Base-by-base conservation (phyloP, 805 yeast genomes). In the Metschnikowia reukaufii region DNA sequence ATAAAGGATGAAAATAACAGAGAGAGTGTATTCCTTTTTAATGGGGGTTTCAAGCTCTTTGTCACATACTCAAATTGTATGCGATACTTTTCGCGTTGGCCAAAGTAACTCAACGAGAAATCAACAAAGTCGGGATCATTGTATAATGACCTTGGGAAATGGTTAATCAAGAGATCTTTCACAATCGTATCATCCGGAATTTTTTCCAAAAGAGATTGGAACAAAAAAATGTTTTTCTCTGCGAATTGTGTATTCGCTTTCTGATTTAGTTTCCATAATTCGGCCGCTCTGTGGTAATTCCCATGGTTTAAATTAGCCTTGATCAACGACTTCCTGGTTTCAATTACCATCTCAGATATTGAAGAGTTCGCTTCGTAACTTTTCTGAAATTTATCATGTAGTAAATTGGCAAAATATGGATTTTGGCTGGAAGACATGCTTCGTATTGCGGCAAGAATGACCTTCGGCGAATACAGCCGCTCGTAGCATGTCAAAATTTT, bases 21-120 rank as follows among this genome's bases (percentile, higher is more conserved):
- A 4, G 72, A 61, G 6, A 71, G 50, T 2, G 72, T 61, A 55
- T 61, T 62, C 19, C 73, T 51, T 23, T 56, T 51, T n/a, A 70
- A 49, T 6, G 72, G 73, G 4, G 68, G 59, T n/a, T 41, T 48
- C 15, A 68, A 50, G 27, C 47, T 40, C 25, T 56, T 53, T 6
- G 65, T 49, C 19, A 66, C 53, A 12, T 19, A 27, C n/a, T 60
- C 58, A 16, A 50, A 52, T 12, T 37, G 17, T 13, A 33, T 7
- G 2, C 29, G 40, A 42, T 62, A 60, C 38, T 54, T 36, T 6
- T 33, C 39, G 6, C 47, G 36, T 17, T 47, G 48, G n/a, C 67
- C 67, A 36, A 52, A 60, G 21, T 51, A 48, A 25, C 49, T 49
- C 33, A 63, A 35, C 12, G 50, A 29, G 17, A 45, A 34, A 38